Evolutionary conservation across 208 protist genomes (phyloP).

Genomic region (Leishmania guyanensis): DNA sequence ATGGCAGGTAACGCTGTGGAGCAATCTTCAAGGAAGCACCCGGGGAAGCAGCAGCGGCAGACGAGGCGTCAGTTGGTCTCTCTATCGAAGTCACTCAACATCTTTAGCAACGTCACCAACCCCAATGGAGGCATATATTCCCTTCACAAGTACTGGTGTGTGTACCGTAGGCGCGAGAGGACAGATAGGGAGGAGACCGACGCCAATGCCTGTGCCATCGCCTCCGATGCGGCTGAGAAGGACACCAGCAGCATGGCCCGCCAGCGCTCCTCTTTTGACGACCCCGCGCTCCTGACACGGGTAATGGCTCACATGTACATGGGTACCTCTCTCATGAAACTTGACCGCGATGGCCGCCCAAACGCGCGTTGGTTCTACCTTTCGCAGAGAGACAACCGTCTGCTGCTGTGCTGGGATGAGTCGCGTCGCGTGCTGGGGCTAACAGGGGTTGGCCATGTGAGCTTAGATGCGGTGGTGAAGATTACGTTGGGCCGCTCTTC

Average conservation of each 20-base stretch:
- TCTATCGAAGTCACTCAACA: neutral
- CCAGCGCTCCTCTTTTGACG: conserved; percentile 48
- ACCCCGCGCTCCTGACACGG: conserved; percentile 45
- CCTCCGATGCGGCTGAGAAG: neutral
- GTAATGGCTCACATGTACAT: conserved; percentile 69
- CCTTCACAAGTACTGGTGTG: neutral
- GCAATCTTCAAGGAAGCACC: conserved; percentile 19
- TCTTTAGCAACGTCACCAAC: neutral
- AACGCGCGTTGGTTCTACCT: conserved; percentile 68
- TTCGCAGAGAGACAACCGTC: conserved; percentile 22
- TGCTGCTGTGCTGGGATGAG: conserved; percentile 56
- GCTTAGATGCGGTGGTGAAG: conserved; percentile 1
- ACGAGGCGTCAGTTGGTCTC: neutral
- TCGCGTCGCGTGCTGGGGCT: conserved; percentile 11
- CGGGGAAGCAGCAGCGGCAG: neutral
- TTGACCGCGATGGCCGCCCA: conserved; percentile 43
- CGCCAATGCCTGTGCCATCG: neutral
- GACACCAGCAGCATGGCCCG: neutral
- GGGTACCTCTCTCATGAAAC: conserved; percentile 54
- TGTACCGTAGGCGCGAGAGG: neutral
- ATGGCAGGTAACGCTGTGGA: conserved; percentile 65
- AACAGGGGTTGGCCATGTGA: conserved; percentile 36
- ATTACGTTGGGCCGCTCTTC: neutral
- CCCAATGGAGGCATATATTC: neutral
- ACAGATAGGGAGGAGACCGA: neutral